Base-by-base conservation (phyloP, 2,329 filamentous ascomycete genomes). In the Lasiodiplodia citricola region DNA sequence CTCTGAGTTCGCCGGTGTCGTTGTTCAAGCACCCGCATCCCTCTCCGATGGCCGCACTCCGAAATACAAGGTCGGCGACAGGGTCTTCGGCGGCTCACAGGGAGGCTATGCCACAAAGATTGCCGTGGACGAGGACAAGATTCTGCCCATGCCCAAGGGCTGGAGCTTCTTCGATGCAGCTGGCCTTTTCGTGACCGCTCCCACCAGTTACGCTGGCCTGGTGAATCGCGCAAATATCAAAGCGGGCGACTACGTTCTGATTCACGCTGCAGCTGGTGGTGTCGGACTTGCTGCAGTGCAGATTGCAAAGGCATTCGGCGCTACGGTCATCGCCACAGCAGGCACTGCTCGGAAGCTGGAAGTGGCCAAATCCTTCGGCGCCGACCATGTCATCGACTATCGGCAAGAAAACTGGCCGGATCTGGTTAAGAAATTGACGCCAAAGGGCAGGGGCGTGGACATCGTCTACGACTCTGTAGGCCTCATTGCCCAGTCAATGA, bases 391-490 rank as follows among this genome's bases (percentile, higher is more conserved):
- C 2, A 80, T 98, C 69, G 89, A 95, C 79, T 97, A 97, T 80
- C 85, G 85, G 21, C 85, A 91, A 71, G 77, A 84, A 2, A 82
- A 85, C 67, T 90, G 88, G 88, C 86, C 87, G 2, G 84, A 89
- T 71, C 80, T 89, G 70, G 93, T 97, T 58, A 92, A 92, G 83
- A 89, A 88, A 73, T 80, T 98, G 69, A 95, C 91, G 4, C 92
- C 92, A 0, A 88, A 89, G 71, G 87, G 87, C 1, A 83, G 85
- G 54, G 89, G 94, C 13, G 94, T 97, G 21, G 94, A 98, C 80
- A 93, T 98, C 64, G 94, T 98, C 25, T 98, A 93, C 82, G 95
- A 98, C 79, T 94, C 95, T 14, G 95, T 98, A 1, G 95, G 95
- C 0, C 83, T 97, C 77, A 92, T 97, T 62, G 93, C 96, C 72